phyloP scores from a whole-genome alignment of 352 stramenopile genomes.

The Plasmopara halstedii region DNA sequence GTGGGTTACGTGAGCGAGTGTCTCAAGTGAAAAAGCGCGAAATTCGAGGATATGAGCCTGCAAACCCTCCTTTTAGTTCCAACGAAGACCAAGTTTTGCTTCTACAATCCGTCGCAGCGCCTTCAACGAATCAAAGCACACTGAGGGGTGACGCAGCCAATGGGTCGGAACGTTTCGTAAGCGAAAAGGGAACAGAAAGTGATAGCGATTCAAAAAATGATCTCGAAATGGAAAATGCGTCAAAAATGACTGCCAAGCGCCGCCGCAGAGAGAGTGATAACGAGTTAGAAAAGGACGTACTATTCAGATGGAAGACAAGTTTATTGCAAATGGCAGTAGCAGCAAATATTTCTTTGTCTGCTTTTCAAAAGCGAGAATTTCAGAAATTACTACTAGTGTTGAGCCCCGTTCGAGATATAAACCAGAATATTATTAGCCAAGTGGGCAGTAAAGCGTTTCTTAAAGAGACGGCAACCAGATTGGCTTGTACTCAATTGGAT shows the following conservation, averaged over 20 bases:
- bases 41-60: background rate
- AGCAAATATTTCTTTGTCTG: constrained; percentile 27
- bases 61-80: background rate
- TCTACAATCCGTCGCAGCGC: constrained; percentile 1
- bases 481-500: constrained; percentile 51
- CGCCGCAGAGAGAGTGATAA: constrained; percentile 8
- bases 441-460: constrained; percentile 33
- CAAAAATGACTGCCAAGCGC: constrained; percentile 9
- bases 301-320: constrained; percentile 13
- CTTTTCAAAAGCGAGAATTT: constrained; percentile 38
- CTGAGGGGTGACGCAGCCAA: constrained; percentile 7
- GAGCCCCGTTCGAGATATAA: constrained; percentile 3
- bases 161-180: background rate
- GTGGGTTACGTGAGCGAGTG: constrained; percentile 31
- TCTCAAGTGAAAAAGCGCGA: constrained; percentile 18
- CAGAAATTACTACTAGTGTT: constrained; percentile 30
- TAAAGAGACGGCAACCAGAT: constrained; percentile 21
- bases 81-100: constrained; percentile 19
- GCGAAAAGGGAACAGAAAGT: constrained; percentile 12
- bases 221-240: constrained; percentile 1
- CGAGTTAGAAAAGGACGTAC: constrained; percentile 1
- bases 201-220: constrained; percentile 11
- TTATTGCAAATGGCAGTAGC: constrained; percentile 32
- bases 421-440: constrained; percentile 7
- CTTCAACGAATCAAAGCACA: background rate